A percentile compares a stretch with the other conserved stretches of the same genome.
Evolutionary conservation across 768 basidiomycete genomes (phyloP).

Genomic region (Lentinula guzmanii): DNA sequence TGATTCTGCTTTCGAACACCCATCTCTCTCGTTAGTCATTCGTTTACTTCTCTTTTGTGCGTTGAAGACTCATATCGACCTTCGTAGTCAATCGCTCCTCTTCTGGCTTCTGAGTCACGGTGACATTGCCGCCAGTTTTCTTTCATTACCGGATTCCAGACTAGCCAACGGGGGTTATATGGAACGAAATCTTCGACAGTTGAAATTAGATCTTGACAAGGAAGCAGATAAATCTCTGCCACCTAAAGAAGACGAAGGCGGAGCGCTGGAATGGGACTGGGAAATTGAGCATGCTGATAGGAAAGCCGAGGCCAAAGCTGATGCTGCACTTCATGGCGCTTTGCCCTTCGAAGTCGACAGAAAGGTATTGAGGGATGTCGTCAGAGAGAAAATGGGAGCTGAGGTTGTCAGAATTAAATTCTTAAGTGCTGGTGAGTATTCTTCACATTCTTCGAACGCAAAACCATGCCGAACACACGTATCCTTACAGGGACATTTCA

Average conservation of each 20-base stretch:
- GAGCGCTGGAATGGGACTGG: constrained; percentile 60
- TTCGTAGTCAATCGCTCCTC: background rate
- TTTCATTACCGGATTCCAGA: background rate
- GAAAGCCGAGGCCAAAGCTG: constrained; percentile 55
- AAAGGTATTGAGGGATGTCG: constrained; percentile 68
- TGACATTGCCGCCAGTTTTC: background rate
- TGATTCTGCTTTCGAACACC: constrained; percentile 1
- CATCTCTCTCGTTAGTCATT: background rate
- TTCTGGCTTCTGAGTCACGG: background rate
- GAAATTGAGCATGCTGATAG: constrained; percentile 67
- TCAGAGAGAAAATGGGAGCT: constrained; percentile 59
- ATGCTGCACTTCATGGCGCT: constrained; percentile 53
- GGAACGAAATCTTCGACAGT: constrained; percentile 6
- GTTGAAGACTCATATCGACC: background rate
- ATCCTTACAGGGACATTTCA: constrained; percentile 70
- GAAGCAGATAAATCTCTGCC: background rate
- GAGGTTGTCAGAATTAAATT: constrained; percentile 70
- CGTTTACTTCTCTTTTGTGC: background rate
- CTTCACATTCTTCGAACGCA: constrained; percentile 10
- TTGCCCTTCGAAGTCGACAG: constrained; percentile 75
- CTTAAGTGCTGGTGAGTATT: constrained; percentile 61
- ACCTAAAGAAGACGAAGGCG: background rate
- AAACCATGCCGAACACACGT: constrained; percentile 7
- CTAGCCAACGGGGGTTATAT: background rate
- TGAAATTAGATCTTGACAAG: background rate